Evolutionary conservation across 2,329 filamentous ascomycete genomes (phyloP).

Genomic region (Pestalotiopsis fici): DNA sequence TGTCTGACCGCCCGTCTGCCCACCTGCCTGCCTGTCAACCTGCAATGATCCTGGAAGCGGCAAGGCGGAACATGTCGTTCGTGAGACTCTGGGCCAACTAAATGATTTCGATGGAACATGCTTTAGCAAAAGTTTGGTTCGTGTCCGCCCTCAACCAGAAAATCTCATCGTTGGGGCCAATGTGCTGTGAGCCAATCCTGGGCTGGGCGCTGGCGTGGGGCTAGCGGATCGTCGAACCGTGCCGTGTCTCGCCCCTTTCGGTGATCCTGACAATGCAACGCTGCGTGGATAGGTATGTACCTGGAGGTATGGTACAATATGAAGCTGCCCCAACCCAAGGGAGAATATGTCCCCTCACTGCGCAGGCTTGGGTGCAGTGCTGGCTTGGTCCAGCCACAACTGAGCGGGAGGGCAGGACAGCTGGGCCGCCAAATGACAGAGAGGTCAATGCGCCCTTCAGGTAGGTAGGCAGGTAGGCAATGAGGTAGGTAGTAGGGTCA

Average conservation of each 20-base stretch:
- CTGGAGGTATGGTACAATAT: not conserved
- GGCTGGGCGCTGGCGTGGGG: not conserved
- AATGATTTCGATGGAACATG: not conserved
- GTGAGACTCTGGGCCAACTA: not conserved
- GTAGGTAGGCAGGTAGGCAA: not conserved
- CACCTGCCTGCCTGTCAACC: not conserved
- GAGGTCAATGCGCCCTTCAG: constrained; percentile 4
- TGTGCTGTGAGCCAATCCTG: not conserved
- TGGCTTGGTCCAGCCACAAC: not conserved
- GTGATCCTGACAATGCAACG: constrained; percentile 6
- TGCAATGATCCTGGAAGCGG: not conserved
- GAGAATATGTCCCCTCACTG: not conserved
- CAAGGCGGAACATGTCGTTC: not conserved
- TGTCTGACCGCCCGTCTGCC: not conserved
- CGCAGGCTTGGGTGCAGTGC: too few relatives aligned
- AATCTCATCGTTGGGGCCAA: not conserved
- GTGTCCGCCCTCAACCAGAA: not conserved
- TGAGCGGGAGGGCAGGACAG: not conserved
- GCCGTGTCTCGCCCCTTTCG: constrained; percentile 1
- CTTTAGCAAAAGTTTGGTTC: not conserved
- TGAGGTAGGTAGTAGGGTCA: not conserved
- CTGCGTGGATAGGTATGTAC: too few relatives aligned
- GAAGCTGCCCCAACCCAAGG: not conserved
- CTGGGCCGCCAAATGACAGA: not conserved
- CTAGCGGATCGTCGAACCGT: constrained; percentile 5